Base-by-base conservation (phyloP, 805 yeast genomes). In the Nakazawaea holstii region DNA sequence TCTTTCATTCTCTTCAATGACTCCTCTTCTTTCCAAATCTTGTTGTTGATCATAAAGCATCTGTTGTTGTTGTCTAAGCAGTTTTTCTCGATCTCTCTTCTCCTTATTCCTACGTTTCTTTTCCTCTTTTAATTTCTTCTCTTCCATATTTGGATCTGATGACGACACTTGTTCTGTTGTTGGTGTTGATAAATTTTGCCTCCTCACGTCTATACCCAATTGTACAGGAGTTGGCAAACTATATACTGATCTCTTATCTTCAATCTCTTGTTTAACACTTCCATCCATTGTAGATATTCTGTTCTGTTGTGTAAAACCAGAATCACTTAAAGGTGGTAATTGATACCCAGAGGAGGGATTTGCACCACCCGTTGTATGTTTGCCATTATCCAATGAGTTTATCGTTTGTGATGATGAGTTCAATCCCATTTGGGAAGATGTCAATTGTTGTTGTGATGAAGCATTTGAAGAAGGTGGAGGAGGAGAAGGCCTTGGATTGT, bases 81-180 rank as follows among this genome's bases (percentile, higher is more conserved):
- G 43, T 30, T 52, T 56, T 11, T 55, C 62, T 35, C 58, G 57
- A 20, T 58, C 64, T 14, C 60, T 59, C 27, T 52, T 56, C 31
- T 53, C 47, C 30, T 43, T 48, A 24, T 48, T 48, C 24, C 35
- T 32, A 14, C 50, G 40, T 30, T 48, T 48, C 11, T 38, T 27
- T 20, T 48, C 50, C 28, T 48, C 50, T 43, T 48, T 48, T 33
- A 39, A 39, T 27, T 24, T 36, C 42, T 38, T 42, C 26, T 47
- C 39, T 30, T 37, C 27, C n/a, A 24, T 6, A 10, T 26, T 20
- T 20, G 24, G 24, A 20, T 20, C 24, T 5, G 24, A 8, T 14
- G 40, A 8, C 29, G 40, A 8, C 29, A 26, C 14, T 38, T 38
- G 15, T 30, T 31, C 7, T 13, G 14, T 14, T 35, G 48, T 13